These are phyloP conservation scores for Neltuma alba DNA, from an alignment of 306 rosid genomes.

Conservation along the genomic window DNA sequence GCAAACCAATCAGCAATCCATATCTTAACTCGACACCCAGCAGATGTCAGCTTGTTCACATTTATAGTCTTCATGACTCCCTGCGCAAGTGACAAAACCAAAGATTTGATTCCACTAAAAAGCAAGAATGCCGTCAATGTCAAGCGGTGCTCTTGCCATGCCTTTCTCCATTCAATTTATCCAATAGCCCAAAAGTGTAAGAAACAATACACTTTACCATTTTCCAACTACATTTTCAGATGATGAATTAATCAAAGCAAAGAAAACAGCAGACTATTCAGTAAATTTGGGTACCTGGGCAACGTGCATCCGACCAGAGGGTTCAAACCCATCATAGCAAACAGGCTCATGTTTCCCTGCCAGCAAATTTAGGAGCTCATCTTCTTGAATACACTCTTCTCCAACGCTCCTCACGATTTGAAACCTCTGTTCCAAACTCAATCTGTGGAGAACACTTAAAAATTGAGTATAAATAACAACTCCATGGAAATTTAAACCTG, in stretches of 20 bases:
- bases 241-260: background rate
- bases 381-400: slow-evolving; percentile 88
- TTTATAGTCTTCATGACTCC: too few relatives aligned
- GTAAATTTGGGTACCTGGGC: slow-evolving; percentile 61
- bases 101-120: too few relatives aligned
- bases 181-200: background rate
- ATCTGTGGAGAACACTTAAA: slow-evolving; percentile 20
- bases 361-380: slow-evolving; percentile 72
- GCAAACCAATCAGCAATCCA: too few relatives aligned
- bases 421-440: slow-evolving; percentile 57
- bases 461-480: background rate
- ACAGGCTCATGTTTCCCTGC: slow-evolving; percentile 65
- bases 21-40: too few relatives aligned
- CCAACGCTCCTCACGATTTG: slow-evolving; percentile 67
- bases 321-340: slow-evolving; percentile 88
- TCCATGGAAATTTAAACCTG: background rate
- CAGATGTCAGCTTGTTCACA: too few relatives aligned
- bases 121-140: too few relatives aligned
- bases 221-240: background rate
- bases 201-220: too few relatives aligned
- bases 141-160: background rate
- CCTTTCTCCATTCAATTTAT: background rate
- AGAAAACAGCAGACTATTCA: background rate
- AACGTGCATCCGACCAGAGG: slow-evolving; percentile 91
- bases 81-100: too few relatives aligned